These are phyloP conservation scores for Acanthamoeba lenticulata DNA, from an alignment of 208 protist genomes.

Conservation along the genomic window DNA sequence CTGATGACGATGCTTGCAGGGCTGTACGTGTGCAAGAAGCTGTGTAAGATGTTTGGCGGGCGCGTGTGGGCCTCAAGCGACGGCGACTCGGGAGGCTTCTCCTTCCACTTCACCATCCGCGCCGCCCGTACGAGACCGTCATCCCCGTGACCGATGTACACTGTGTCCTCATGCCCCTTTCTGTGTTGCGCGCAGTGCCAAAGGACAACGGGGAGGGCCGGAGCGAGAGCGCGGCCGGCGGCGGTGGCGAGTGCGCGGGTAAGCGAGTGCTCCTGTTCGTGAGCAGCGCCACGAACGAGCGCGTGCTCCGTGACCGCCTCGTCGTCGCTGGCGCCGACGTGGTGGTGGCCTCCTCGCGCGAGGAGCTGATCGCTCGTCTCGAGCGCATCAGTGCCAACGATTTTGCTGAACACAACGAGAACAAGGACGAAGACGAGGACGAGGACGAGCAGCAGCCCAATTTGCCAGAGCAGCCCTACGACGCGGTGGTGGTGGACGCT, in stretches of 20 bases:
- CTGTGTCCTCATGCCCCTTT: neutral
- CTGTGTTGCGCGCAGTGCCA: neutral
- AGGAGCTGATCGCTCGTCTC: too few species aligned
- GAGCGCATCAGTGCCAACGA: too few species aligned
- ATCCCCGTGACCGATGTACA: neutral
- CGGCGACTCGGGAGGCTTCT: neutral
- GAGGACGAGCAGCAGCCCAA: neutral
- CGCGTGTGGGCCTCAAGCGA: conserved; percentile 15
- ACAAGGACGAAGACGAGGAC: neutral
- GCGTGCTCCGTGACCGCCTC: too few species aligned
- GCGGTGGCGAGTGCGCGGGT: too few species aligned
- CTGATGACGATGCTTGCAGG: neutral
- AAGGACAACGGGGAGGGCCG: too few species aligned
- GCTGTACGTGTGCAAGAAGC: conserved; percentile 39
- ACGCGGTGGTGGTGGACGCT: neutral
- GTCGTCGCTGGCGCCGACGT: too few species aligned
- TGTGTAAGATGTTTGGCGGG: conserved; percentile 15
- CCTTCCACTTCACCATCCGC: neutral
- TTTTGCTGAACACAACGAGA: neutral
- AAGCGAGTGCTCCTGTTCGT: too few species aligned
- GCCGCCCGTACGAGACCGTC: neutral
- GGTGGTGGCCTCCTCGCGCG: too few species aligned
- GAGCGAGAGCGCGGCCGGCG: too few species aligned
- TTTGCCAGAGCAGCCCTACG: neutral
- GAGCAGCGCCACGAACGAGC: too few species aligned